Conservation (phyloP, 495 filamentous ascomycete genomes). For the Hypoxylon subgilvum region DNA sequence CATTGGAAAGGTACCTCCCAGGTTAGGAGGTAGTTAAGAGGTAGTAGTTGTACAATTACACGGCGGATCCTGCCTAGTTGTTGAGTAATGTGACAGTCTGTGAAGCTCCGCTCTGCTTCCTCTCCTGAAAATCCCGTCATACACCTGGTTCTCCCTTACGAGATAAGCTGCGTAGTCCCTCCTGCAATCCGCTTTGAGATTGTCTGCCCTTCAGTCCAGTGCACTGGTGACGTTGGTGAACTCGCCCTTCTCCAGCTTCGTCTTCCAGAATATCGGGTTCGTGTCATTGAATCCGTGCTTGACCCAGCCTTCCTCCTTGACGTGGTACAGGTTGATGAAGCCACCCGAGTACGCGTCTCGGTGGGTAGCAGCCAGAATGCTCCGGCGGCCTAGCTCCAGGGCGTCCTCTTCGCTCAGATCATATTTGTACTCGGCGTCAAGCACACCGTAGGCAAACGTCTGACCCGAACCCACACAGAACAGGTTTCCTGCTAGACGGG, state of each 20-base stretch:
- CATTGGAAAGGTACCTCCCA: too few relatives aligned
- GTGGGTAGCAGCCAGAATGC: slow-evolving; percentile 96
- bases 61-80: slow-evolving; percentile 14
- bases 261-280: slow-evolving; percentile 98
- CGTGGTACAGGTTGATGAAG: slow-evolving; percentile 97
- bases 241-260: slow-evolving; percentile 95
- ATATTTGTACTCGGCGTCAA: slow-evolving; percentile 93
- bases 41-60: slow-evolving; percentile 39
- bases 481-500: slow-evolving; percentile 86
- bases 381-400: slow-evolving; percentile 84
- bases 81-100: slow-evolving; percentile 31
- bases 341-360: slow-evolving; percentile 97
- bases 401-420: slow-evolving; percentile 85
- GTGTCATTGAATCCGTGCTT: slow-evolving; percentile 97
- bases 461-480: slow-evolving; percentile 98
- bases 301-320: slow-evolving; percentile 98
- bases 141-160: not conserved
- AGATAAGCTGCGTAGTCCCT: too few relatives aligned
- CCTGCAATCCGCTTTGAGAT: too few relatives aligned
- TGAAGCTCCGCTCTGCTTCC: slow-evolving; percentile 26
- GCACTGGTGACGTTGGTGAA: slow-evolving; percentile 94
- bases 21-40: not conserved
- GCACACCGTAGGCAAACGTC: slow-evolving; percentile 97
- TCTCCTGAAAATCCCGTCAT: not conserved
- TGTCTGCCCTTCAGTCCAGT: slow-evolving; percentile 54